Percentiles rank a stretch among this genome's conserved stretches.
Evolutionary conservation across 345 rosid genomes (phyloP).

Genomic region (Camelina hispida): DNA sequence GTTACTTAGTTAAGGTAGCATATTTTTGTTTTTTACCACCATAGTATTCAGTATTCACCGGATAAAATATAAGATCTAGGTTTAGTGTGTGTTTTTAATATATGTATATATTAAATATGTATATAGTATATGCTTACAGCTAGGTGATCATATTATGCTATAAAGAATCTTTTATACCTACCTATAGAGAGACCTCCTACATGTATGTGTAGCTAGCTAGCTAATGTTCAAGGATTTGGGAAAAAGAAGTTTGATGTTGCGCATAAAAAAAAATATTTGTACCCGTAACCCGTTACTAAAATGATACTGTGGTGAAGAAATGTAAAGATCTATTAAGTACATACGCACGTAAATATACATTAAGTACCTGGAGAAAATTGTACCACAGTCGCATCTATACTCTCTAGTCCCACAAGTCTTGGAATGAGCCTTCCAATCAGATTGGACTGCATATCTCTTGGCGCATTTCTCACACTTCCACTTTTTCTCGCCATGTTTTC

Average conservation of each 20-base stretch:
- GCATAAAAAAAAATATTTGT: neutral
- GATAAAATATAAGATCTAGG: constrained; percentile 3
- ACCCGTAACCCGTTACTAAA: neutral
- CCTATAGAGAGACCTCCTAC: neutral
- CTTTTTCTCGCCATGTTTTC: constrained; percentile 98
- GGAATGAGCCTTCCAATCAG: constrained; percentile 98
- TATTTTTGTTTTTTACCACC: neutral
- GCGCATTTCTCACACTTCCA: constrained; percentile 98
- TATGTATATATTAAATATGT: neutral
- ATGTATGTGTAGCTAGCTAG: neutral
- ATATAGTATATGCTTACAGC: neutral
- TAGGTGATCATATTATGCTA: neutral
- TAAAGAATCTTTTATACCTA: neutral
- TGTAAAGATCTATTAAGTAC: neutral
- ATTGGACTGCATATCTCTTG: constrained; percentile 94
- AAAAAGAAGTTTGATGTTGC: neutral
- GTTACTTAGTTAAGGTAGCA: neutral
- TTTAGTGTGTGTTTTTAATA: neutral
- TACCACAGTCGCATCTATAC: constrained; percentile 95
- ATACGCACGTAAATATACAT: neutral
- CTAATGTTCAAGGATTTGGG: neutral
- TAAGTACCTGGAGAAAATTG: constrained; percentile 83
- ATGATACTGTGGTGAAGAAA: neutral
- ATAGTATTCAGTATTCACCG: too few species aligned
- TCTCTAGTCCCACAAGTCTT: constrained; percentile 98